phyloP scores from a whole-genome alignment of 768 basidiomycete species.

The Boletus edulis region DNA sequence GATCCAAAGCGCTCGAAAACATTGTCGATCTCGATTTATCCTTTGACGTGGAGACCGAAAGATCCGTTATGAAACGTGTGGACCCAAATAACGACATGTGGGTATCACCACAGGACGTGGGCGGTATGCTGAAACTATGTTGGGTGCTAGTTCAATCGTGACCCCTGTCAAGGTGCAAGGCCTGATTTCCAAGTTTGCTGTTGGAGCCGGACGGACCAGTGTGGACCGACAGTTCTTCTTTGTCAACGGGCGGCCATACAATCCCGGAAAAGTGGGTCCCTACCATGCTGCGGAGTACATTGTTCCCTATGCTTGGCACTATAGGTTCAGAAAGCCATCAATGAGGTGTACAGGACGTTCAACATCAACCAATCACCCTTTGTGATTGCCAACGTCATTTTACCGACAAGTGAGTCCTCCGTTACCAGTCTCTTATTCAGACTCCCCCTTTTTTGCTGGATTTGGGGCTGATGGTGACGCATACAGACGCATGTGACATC shows the following conservation, averaged over 20 bases:
- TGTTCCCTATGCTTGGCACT: neutral
- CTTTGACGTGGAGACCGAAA: constrained; percentile 70
- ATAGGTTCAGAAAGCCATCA: constrained; percentile 86
- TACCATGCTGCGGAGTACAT: neutral
- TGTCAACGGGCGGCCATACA: constrained; percentile 89
- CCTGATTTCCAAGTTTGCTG: constrained; percentile 77
- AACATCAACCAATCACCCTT: constrained; percentile 74
- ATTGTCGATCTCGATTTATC: constrained; percentile 69
- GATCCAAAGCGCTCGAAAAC: constrained; percentile 73
- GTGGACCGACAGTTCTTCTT: constrained; percentile 91
- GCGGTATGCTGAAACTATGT: neutral
- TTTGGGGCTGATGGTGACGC: neutral
- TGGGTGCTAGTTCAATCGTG: constrained; percentile 12
- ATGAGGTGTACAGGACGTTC: constrained; percentile 90
- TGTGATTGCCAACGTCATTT: constrained; percentile 75
- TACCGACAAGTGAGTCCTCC: constrained; percentile 66
- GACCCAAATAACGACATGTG: constrained; percentile 20
- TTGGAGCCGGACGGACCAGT: constrained; percentile 72
- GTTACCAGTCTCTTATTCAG: neutral
- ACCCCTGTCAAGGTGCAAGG: constrained; percentile 64
- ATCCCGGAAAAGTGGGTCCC: constrained; percentile 59
- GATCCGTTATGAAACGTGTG: constrained; percentile 25
- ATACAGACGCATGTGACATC: constrained; percentile 76
- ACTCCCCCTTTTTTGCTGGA: neutral
- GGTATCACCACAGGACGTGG: neutral